Percentiles rank a stretch among this genome's conserved stretches.
These are phyloP conservation scores for Trichoderma sp. DNA, from an alignment of 2,329 filamentous ascomycete species.

Conservation along the genomic window DNA sequence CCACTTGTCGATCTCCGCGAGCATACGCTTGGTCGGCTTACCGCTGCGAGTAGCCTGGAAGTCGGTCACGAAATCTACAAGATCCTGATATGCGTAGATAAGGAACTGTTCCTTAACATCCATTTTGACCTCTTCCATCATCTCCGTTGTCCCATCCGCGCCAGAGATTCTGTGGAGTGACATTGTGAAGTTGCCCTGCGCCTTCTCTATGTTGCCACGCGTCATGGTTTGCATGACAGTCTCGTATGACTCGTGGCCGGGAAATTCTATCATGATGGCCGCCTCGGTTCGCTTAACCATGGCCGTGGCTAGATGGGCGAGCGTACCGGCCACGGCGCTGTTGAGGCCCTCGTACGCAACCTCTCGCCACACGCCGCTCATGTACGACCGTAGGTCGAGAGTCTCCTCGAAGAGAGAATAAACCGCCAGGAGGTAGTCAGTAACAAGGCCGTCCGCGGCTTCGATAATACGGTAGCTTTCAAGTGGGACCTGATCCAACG, in stretches of 20 bases:
- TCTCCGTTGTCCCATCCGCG: not conserved
- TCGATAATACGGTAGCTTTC: not conserved
- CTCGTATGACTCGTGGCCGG: not conserved
- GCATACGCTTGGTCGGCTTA: not conserved
- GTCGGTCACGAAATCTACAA: not conserved
- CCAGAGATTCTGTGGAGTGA: not conserved
- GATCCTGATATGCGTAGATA: not conserved
- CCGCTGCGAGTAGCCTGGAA: not conserved
- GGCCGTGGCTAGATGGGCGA: not conserved
- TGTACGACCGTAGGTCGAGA: not conserved
- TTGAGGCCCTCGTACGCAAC: not conserved
- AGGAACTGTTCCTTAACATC: not conserved
- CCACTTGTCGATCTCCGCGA: not conserved
- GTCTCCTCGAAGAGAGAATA: not conserved
- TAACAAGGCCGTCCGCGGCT: not conserved
- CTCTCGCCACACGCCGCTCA: not conserved
- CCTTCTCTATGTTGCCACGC: not conserved
- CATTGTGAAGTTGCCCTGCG: not conserved
- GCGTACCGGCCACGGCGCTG: not conserved
- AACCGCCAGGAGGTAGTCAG: not conserved
- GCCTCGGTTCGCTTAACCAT: not conserved
- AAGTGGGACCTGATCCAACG: not conserved
- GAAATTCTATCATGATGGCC: not conserved
- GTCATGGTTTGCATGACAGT: not conserved
- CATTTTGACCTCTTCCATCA: not conserved